Base-by-base conservation (phyloP, 306 rosid species). In the Quercus gilva region DNA sequence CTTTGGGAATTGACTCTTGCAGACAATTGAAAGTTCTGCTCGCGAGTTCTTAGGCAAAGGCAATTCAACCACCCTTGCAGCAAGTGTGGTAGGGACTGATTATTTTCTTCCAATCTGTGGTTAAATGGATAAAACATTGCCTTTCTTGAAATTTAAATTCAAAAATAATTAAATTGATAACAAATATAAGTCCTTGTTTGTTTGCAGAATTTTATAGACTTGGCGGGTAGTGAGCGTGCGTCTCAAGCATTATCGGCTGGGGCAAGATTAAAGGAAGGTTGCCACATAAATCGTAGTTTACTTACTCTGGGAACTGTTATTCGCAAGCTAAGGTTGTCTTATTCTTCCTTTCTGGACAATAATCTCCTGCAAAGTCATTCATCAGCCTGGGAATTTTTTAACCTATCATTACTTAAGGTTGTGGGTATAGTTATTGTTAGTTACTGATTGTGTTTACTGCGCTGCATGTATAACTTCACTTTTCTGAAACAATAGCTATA, bases 181-280 rank as follows among this genome's bases (percentile, higher is more conserved):
- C 20, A 55, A 55, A 43, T 78, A 17, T 31, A 23, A 58, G 33
- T 26, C 53, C 57, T 68, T 79, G 35, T 85, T 82, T 81, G 81
- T 69, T 75, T 84, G 89, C 96, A 96, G 99, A 96, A 91, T 85
- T 96, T 96, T 86, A 88, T 96, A 83, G 99, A 96, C 84, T 88
- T 96, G 82, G 99, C 99, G 6, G 99, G 99, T 43, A 96, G 99
- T 53, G 99, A 96, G 89, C 98, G 99, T 69, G 99, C 99, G 78
- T 90, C 99, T 84, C 99, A 93, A 85, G 90, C 93, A 69, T 73
- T 90, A 77, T 95, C 99, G 81, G 98, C 94, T 79, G 99, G 99
- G 80, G 53, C 89, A 49, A 90, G 99, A 88, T 79, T 96, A 85
- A 96, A 93, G 87, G 99, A 96, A 89, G 99, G 99, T 69, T 91